phyloP scores from a whole-genome alignment of 192 early-diverging fungal genomes.

The Backusella circina region DNA sequence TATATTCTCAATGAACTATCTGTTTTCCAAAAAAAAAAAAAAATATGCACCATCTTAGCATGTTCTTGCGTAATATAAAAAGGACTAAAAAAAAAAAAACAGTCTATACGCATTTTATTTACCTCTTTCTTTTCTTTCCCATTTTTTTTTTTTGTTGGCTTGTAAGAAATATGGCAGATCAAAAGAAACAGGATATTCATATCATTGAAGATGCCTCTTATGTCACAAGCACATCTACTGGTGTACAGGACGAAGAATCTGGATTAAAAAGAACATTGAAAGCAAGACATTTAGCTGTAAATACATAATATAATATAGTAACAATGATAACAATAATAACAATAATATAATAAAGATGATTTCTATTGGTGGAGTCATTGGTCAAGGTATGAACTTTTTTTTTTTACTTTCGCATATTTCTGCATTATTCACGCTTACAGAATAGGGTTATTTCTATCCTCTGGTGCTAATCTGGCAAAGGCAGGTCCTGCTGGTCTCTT shows the following conservation, averaged over 20 bases:
- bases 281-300: slow-evolving; percentile 68
- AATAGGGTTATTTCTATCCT: slow-evolving; percentile 68
- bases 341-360: slow-evolving; percentile 28
- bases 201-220: neutral
- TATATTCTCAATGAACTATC: too few species aligned
- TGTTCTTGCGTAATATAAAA: neutral
- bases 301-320: neutral
- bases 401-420: too few species aligned
- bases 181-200: too few species aligned
- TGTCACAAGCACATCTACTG: neutral
- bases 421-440: too few species aligned
- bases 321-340: neutral
- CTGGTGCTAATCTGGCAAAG: slow-evolving; percentile 64
- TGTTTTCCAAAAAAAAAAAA: neutral
- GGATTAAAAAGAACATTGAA: slow-evolving; percentile 64
- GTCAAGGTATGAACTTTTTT: slow-evolving; percentile 64
- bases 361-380: slow-evolving; percentile 70
- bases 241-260: neutral
- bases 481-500: slow-evolving; percentile 76
- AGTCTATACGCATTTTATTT: too few species aligned
- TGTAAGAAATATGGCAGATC: too few species aligned
- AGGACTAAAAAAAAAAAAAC: neutral
- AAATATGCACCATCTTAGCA: neutral
- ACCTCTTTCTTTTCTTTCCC: too few species aligned
- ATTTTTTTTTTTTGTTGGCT: too few species aligned